phyloP scores from a whole-genome alignment of 2,329 filamentous ascomycete species.

The Sclerotinia glacialis region DNA sequence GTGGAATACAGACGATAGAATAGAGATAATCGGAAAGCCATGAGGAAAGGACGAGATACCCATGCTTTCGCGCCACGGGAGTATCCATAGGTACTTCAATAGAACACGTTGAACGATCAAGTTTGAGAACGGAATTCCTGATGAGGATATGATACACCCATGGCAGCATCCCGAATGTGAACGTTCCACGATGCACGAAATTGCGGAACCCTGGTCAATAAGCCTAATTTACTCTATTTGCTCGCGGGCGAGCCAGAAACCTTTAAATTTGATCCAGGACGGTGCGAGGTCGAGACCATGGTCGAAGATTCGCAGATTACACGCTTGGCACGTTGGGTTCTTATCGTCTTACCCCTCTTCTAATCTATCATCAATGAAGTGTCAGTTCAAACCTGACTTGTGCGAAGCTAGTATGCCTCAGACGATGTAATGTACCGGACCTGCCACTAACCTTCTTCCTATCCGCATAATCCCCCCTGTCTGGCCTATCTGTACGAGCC shows the following conservation, averaged over 20 bases:
- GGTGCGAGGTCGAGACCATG: slow-evolving; percentile 10
- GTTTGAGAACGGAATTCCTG: slow-evolving; percentile 8
- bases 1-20: not conserved
- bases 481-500: not conserved
- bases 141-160: slow-evolving; percentile 15
- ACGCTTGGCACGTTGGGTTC: slow-evolving; percentile 13
- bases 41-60: not conserved
- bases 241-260: not conserved
- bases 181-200: slow-evolving; percentile 23
- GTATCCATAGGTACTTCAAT: not conserved
- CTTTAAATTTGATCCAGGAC: not conserved
- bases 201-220: slow-evolving; percentile 9
- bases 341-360: slow-evolving; percentile 23
- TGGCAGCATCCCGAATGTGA: slow-evolving; percentile 22
- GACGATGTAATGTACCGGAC: not conserved
- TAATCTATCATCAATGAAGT: slow-evolving; percentile 12
- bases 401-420: not conserved
- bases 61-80: not conserved
- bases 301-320: slow-evolving; percentile 14
- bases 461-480: not conserved
- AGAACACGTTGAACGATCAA: slow-evolving; percentile 17
- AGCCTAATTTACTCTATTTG: not conserved
- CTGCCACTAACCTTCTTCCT: not conserved
- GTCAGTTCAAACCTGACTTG: not conserved
- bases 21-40: not conserved